Base-by-base conservation (phyloP, 164 flowering plant species). In the Amborella trichopoda region DNA sequence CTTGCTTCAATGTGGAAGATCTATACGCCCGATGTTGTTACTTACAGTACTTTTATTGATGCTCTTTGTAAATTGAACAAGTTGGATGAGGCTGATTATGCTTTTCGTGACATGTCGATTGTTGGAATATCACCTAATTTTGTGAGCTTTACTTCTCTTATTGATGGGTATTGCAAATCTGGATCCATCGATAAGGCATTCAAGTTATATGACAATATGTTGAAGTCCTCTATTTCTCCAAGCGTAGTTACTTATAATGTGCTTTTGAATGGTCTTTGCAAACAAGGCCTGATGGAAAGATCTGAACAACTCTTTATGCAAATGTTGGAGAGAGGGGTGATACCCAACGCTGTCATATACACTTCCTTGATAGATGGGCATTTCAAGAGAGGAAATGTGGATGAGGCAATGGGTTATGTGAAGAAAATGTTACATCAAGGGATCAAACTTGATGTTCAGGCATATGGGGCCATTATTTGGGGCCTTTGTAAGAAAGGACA, bases 1-100 rank as follows among this genome's bases (percentile, higher is more conserved):
- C 58, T 71, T 57, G 63, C 69, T 52, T 51, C 62, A 49, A 64
- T 71, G 70, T 62, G 65, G 68, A 71, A 71, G 40, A 40, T 50
- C 26, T 60, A 36, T 43, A 33, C 10, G 49, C 65, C 68, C 3
- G 62, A 59, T 62, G 70, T 62, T 28, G 50, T 65, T 51, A 71
- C 72, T 1, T 71, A 62, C 36, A 43, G 66, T 33, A 58, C 48
- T 9, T 56, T 66, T 40, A 55, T 71, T 41, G 62, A 71, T 33
- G 45, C 53, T 54, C 59, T 51, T 37, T 62, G 68, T 54, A 71
- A 62, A 44, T 25, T 19, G 28, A 64, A 68, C 13, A 55, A 50
- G 36, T 59, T 65, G 52, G 49, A 46, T 30, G 44, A 49, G 50
- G 69, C 60, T 16, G 48, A 51, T 34, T 23, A n/a, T 24, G 37